Evolutionary conservation across 2,329 filamentous ascomycete genomes (phyloP).

Genomic region (Cladosporium austrohemisphaericum): DNA sequence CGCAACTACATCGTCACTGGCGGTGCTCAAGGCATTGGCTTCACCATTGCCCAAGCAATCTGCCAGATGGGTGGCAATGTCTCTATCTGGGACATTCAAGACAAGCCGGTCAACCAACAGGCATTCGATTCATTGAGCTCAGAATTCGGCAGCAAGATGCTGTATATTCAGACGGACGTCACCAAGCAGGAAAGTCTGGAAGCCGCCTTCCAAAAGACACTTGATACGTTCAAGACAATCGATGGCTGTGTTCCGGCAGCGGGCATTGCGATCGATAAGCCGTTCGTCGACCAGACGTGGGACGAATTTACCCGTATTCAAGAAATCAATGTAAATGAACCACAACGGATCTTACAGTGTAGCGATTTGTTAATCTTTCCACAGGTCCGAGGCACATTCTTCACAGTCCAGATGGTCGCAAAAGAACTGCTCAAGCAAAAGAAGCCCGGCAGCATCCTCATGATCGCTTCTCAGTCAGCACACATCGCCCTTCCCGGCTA

Average conservation of each 20-base stretch:
- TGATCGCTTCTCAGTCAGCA: slow-evolving; percentile 35
- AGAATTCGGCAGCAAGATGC: slow-evolving; percentile 60
- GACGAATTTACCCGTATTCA: slow-evolving; percentile 32
- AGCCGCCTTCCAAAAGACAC: slow-evolving; percentile 25
- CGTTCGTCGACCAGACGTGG: slow-evolving; percentile 29
- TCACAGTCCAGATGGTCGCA: slow-evolving; percentile 33
- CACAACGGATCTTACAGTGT: no score
- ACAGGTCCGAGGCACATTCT: slow-evolving; percentile 34
- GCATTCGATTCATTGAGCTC: slow-evolving; percentile 34
- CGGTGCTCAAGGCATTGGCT: slow-evolving; percentile 28
- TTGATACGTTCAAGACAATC: slow-evolving; percentile 22
- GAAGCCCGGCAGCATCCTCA: slow-evolving; percentile 34
- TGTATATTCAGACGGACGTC: slow-evolving; percentile 38
- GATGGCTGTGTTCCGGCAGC: slow-evolving; percentile 30
- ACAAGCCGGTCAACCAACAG: slow-evolving; percentile 19
- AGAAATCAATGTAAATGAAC: slow-evolving; percentile 35
- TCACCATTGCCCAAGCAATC: slow-evolving; percentile 26
- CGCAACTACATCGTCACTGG: slow-evolving; percentile 28
- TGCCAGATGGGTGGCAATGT: slow-evolving; percentile 43
- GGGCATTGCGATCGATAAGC: slow-evolving; percentile 32
- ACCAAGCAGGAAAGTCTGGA: slow-evolving; percentile 27
- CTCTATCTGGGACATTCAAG: slow-evolving; percentile 60
- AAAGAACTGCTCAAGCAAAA: slow-evolving; percentile 33
- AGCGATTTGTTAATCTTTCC: background rate
- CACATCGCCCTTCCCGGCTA: slow-evolving; percentile 33